These are phyloP conservation scores for Neopestalotiopsis sp. DNA, from an alignment of 2,329 filamentous ascomycete species.

Conservation along the genomic window DNA sequence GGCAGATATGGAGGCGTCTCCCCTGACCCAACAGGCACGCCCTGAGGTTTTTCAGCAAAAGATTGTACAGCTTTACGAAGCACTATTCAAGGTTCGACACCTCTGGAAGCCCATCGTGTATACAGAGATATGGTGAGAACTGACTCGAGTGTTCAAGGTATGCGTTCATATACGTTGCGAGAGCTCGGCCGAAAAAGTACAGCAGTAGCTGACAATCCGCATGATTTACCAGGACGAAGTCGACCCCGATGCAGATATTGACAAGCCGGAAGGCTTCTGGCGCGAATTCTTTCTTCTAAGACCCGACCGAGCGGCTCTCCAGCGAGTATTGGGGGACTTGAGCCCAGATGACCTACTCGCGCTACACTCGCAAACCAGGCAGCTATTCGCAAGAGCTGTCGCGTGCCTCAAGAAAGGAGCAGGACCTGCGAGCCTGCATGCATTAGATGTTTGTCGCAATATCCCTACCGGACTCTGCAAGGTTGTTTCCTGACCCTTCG, in stretches of 20 bases:
- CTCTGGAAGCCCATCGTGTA: constrained; percentile 13
- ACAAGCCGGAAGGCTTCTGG: constrained; percentile 92
- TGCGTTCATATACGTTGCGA: not conserved
- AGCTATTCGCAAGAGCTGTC: constrained; percentile 79
- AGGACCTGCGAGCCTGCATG: constrained; percentile 73
- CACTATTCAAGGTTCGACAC: constrained; percentile 72
- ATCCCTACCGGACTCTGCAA: not conserved
- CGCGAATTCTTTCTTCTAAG: constrained; percentile 90
- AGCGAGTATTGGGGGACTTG: constrained; percentile 71
- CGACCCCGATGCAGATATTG: constrained; percentile 65
- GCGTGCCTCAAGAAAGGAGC: constrained; percentile 66
- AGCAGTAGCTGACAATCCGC: constrained; percentile 28
- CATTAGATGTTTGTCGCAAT: constrained; percentile 72
- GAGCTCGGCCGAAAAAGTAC: not conserved
- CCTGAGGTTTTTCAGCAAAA: constrained; percentile 94
- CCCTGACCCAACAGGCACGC: constrained; percentile 88
- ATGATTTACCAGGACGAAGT: constrained; percentile 51
- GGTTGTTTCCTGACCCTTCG: constrained; percentile 42
- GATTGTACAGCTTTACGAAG: constrained; percentile 87
- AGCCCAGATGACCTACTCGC: constrained; percentile 77
- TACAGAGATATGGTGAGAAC: constrained; percentile 4
- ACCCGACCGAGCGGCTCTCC: constrained; percentile 74
- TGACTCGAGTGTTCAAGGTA: constrained; percentile 21
- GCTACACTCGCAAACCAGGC: constrained; percentile 76
- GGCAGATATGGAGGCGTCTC: constrained; percentile 79